Conservation (phyloP, 495 filamentous ascomycete species). For the Astrothelium subdiscretum region DNA sequence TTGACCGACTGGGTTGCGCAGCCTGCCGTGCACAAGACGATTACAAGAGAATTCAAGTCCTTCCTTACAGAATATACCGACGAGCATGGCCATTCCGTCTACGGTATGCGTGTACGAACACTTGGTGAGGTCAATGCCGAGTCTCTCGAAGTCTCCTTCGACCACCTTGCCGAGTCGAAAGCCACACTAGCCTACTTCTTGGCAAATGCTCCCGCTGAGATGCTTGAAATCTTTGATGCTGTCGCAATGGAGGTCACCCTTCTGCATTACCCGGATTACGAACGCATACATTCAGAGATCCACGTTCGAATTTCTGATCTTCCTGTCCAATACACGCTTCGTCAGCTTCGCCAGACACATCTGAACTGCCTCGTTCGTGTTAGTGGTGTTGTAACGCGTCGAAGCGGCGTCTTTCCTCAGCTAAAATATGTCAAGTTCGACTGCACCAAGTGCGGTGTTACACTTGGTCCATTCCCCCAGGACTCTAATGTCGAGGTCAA, state of each 20-base stretch:
- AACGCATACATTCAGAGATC: constrained; percentile 94
- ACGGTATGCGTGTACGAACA: constrained; percentile 82
- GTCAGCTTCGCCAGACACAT: constrained; percentile 90
- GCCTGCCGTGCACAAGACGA: constrained; percentile 80
- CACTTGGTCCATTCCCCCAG: constrained; percentile 92
- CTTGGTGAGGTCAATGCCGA: constrained; percentile 95
- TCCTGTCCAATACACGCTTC: constrained; percentile 90
- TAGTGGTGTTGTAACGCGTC: constrained; percentile 86
- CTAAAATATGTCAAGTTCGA: constrained; percentile 97
- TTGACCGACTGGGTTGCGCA: constrained; percentile 87
- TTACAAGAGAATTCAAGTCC: constrained; percentile 91
- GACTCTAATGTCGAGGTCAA: constrained; percentile 93
- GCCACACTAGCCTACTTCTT: constrained; percentile 97
- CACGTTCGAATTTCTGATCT: constrained; percentile 95
- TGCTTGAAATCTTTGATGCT: constrained; percentile 92
- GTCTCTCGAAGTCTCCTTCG: constrained; percentile 90
- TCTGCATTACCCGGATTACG: constrained; percentile 93
- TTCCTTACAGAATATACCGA: constrained; percentile 96
- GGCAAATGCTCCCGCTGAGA: constrained; percentile 86
- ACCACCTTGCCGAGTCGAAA: constrained; percentile 77
- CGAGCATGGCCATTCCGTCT: constrained; percentile 74
- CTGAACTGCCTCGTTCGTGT: constrained; percentile 95
- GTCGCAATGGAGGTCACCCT: constrained; percentile 93
- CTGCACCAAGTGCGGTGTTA: constrained; percentile 84
- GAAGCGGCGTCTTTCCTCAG: constrained; percentile 97